Percentiles rank a stretch among this genome's conserved stretches.
These are phyloP conservation scores for Penicillium cosmopolitanum DNA, from an alignment of 495 filamentous ascomycete genomes.

Conservation along the genomic window DNA sequence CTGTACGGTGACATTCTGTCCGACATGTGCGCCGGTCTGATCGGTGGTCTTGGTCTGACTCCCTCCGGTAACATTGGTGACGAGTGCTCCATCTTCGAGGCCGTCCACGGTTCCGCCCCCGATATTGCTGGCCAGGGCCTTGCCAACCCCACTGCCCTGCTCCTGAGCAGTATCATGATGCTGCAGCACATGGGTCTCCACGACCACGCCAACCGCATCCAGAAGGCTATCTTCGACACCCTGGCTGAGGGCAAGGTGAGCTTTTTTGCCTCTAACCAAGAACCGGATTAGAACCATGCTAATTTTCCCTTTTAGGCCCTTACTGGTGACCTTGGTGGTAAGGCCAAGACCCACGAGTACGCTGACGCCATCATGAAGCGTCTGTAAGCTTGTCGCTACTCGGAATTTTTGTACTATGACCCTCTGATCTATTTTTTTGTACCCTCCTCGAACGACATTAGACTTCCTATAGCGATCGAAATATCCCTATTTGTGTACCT, in stretches of 20 bases:
- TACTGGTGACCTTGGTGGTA: constrained; percentile 94
- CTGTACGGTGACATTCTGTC: constrained; percentile 99
- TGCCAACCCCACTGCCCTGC: constrained; percentile 92
- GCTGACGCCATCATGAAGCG: constrained; percentile 86
- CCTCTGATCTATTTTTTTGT: constrained; percentile 36
- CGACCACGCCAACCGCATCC: constrained; percentile 83
- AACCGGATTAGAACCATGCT: constrained; percentile 12
- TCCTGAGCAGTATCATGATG: constrained; percentile 97
- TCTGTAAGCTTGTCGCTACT: constrained; percentile 58
- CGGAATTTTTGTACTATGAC: constrained; percentile 44
- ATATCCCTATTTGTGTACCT: constrained; percentile 41
- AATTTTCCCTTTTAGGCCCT: constrained; percentile 55
- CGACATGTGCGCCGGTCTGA: constrained; percentile 98
- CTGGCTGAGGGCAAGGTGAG: constrained; percentile 89
- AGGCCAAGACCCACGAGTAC: constrained; percentile 90
- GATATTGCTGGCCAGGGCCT: constrained; percentile 96
- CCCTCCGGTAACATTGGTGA: constrained; percentile 98
- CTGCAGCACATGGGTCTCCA: constrained; percentile 94
- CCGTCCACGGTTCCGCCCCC: constrained; percentile 95
- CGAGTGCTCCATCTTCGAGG: constrained; percentile 99
- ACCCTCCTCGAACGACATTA: constrained; percentile 50
- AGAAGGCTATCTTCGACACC: constrained; percentile 92
- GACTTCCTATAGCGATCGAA: constrained; percentile 49
- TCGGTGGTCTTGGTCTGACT: constrained; percentile 94
- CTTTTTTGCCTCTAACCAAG: not conserved